Base-by-base conservation (phyloP, 2,329 filamentous ascomycete species). In the Pseudogymnoascus sp. region DNA sequence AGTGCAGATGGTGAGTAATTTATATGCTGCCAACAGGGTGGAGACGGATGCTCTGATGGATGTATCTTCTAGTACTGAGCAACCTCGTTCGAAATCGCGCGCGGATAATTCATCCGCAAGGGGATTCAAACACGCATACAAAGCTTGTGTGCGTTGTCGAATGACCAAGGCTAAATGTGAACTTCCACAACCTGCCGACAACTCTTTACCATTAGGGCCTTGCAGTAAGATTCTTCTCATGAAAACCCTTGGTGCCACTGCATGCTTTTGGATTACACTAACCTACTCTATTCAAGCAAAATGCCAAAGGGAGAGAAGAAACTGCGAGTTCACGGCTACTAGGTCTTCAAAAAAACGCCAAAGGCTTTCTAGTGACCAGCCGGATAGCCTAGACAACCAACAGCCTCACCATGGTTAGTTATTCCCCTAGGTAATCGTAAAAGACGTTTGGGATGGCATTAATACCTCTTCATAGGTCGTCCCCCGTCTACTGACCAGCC, bases 81-180 rank as follows among this genome's bases (percentile, higher is more conserved):
- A 44, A 26, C 21, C 13, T 23, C 21, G 21, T 26, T 6, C 21
- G 23, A 47, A 47, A n/a, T 47, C 42, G n/a, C 42, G 42, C 42
- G 42, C 42, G 42, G 42, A 47, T 47, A 47, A 47, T 21, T 26
- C 42, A 47, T 47, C 42, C 4, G 21, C 11, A 9, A 47, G 26
- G 21, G 73, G 78, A 61, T 81, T 79, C 69, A 78, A 82, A 71
- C 79, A 80, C 65, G 79, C 80, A 38, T 82, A 82, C 77, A 82
- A 82, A 71, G 80, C 80, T 21, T 82, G 80, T 70, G 77, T 81
- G 64, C 77, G 79, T 64, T 82, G 80, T 68, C 79, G 80, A 61
- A 77, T 80, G 67, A 75, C 79, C 62, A 82, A 82, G 72, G 78
- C 80, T 61, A 81, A 80, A 71, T 82, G 80, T 67, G 79, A 82